These are phyloP conservation scores for Capsicum rhomboideum DNA, from an alignment of 257 asterid species.

Conservation along the genomic window DNA sequence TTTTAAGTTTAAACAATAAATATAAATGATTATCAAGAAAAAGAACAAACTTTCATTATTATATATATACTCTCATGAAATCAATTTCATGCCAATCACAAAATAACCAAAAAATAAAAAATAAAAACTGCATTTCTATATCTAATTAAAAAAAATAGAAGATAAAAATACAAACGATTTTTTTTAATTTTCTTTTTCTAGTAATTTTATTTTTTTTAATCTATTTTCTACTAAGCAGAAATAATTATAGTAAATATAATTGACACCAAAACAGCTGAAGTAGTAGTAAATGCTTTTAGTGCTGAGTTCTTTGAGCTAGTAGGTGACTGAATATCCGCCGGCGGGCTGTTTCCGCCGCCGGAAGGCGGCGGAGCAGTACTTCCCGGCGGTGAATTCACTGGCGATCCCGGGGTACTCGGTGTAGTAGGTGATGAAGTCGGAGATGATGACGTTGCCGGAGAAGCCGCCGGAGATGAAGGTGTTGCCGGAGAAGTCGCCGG, in stretches of 20 bases:
- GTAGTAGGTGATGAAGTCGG: neutral
- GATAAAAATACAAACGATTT: neutral
- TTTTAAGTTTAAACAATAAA: neutral
- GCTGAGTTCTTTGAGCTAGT: neutral
- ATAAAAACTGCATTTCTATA: neutral
- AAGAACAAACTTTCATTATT: neutral
- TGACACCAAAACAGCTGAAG: neutral
- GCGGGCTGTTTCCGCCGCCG: neutral
- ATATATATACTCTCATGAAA: neutral
- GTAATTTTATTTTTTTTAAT: neutral
- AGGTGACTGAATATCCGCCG: neutral
- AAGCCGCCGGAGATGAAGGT: neutral
- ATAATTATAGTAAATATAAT: neutral
- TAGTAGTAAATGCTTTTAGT: neutral
- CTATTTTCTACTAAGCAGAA: neutral
- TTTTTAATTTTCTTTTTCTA: neutral
- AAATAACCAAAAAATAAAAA: neutral
- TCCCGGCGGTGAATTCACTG: neutral
- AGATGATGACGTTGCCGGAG: neutral
- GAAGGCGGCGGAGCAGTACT: neutral
- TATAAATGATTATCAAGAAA: neutral
- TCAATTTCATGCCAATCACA: neutral
- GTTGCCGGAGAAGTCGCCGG: neutral
- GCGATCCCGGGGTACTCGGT: neutral
- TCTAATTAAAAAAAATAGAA: no score